These are phyloP conservation scores for Mangifera indica DNA, from an alignment of 345 rosid species.

Conservation along the genomic window DNA sequence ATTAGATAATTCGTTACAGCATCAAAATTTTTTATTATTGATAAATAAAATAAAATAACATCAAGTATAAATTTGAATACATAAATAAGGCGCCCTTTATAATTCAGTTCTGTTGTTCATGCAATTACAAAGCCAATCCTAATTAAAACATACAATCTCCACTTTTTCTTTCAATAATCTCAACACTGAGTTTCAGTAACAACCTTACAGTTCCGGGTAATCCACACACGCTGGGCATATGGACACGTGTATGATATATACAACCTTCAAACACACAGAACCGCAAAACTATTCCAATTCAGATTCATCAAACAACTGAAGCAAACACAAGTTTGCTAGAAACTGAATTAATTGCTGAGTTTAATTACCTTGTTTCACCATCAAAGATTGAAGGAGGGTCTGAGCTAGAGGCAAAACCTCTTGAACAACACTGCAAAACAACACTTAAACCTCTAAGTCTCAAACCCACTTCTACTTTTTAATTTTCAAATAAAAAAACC, in stretches of 20 bases:
- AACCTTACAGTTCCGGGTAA: constrained; percentile 76
- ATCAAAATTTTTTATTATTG: too few relatives aligned
- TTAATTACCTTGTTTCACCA: constrained; percentile 76
- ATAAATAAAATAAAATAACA: too few relatives aligned
- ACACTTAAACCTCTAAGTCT: not conserved
- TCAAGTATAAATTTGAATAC: too few relatives aligned
- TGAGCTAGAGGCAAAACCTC: constrained; percentile 60
- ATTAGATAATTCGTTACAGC: too few relatives aligned
- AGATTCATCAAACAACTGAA: not conserved
- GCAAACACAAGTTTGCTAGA: not conserved
- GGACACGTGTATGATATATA: constrained; percentile 73
- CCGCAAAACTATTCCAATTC: not conserved
- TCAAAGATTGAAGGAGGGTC: constrained; percentile 67
- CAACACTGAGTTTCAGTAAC: constrained; percentile 8
- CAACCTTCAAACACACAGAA: constrained; percentile 46
- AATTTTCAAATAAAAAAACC: not conserved
- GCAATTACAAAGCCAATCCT: constrained; percentile 2
- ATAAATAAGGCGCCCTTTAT: too few relatives aligned
- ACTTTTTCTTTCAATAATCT: not conserved
- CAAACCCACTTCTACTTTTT: not conserved
- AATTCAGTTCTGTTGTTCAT: not conserved
- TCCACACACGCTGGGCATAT: constrained; percentile 82
- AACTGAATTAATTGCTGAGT: not conserved
- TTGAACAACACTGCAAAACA: constrained; percentile 31
- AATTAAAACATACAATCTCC: not conserved